Evolutionary conservation across 2,329 filamentous ascomycete species (phyloP).

Genomic region (Thermoascus crustaceus): DNA sequence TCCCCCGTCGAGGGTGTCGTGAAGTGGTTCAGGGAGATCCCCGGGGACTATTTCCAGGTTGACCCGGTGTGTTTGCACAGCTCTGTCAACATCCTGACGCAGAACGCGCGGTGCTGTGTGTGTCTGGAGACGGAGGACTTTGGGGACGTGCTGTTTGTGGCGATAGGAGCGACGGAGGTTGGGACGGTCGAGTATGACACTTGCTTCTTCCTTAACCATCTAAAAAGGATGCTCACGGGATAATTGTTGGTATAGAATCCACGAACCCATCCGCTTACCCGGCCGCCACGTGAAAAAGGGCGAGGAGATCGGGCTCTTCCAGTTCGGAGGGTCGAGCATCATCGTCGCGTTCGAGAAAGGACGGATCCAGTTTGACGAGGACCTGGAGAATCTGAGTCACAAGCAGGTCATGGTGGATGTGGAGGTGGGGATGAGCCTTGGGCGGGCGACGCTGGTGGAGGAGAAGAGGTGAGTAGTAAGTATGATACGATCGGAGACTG

Average conservation of each 20-base stretch:
- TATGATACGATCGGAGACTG: too few relatives aligned
- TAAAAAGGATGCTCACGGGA: not conserved
- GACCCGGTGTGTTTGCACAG: slow-evolving; percentile 29
- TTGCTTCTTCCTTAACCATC: not conserved
- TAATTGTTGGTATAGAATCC: slow-evolving; percentile 18
- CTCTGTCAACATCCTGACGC: slow-evolving; percentile 30
- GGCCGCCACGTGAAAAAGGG: slow-evolving; percentile 31
- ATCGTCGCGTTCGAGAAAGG: slow-evolving; percentile 33
- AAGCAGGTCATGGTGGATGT: slow-evolving; percentile 29
- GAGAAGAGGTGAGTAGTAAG: not conserved
- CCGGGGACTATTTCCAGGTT: slow-evolving; percentile 39
- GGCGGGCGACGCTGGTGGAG: slow-evolving; percentile 6
- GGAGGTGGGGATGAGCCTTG: slow-evolving; percentile 33
- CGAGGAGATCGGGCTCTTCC: slow-evolving; percentile 35
- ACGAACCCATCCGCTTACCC: slow-evolving; percentile 23
- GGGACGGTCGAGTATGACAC: slow-evolving; percentile 30
- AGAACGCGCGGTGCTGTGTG: slow-evolving; percentile 31
- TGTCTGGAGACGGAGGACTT: slow-evolving; percentile 32
- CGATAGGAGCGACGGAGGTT: slow-evolving; percentile 35
- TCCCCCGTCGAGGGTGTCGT: slow-evolving; percentile 35
- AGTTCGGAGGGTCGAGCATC: slow-evolving; percentile 36
- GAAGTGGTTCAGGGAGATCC: slow-evolving; percentile 30
- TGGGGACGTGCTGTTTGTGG: slow-evolving; percentile 36
- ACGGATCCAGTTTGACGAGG: slow-evolving; percentile 32
- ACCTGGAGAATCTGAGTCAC: slow-evolving; percentile 25